These are phyloP conservation scores for Haplosporangium sp. DNA, from an alignment of 371 early-diverging fungal genomes.

Conservation along the genomic window DNA sequence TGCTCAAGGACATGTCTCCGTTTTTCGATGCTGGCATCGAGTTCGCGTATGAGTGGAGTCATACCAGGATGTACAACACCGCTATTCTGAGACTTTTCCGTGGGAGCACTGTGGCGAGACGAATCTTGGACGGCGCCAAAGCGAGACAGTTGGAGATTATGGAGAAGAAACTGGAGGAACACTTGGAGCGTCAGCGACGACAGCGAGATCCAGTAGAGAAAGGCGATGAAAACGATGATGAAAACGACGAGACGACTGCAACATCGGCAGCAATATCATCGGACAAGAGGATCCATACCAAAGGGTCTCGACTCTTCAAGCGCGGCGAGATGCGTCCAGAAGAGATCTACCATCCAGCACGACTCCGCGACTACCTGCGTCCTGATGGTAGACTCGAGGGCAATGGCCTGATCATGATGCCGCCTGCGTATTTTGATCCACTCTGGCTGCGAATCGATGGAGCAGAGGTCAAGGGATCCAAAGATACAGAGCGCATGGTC, in stretches of 20 bases:
- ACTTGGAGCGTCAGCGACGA: background rate
- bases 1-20: conserved; percentile 49
- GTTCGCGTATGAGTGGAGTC: conserved; percentile 55
- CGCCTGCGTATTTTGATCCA: conserved; percentile 50
- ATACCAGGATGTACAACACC: conserved; percentile 46
- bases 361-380: conserved; percentile 38
- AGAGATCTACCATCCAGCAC: conserved; percentile 50
- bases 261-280: background rate
- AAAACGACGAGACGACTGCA: too few species aligned
- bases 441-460: conserved; percentile 46
- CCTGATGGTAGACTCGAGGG: conserved; percentile 21
- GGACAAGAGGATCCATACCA: background rate
- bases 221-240: background rate
- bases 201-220: background rate
- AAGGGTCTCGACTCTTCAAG: background rate
- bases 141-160: conserved; percentile 19
- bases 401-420: conserved; percentile 50
- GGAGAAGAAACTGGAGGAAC: background rate
- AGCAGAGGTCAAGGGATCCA: conserved; percentile 18
- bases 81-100: conserved; percentile 39
- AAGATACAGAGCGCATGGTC: conserved; percentile 27
- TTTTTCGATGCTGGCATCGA: conserved; percentile 38
- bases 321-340: conserved; percentile 39
- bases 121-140: conserved; percentile 45
- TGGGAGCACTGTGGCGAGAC: conserved; percentile 31